phyloP scores from a whole-genome alignment of 2,329 filamentous ascomycete species.

The Pyrenochaeta sp. region DNA sequence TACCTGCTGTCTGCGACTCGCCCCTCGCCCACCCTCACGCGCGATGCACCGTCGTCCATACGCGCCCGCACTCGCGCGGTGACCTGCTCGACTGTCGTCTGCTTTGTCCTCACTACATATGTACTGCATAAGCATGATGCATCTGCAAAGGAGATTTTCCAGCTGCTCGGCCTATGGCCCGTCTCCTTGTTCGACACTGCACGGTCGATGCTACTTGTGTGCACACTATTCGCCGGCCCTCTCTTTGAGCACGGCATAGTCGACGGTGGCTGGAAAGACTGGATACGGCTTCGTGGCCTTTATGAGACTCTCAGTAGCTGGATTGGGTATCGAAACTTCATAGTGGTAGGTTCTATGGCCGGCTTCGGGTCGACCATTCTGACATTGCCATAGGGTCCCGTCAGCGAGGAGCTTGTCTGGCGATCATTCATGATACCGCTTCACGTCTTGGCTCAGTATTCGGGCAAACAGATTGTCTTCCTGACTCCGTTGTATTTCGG shows the following conservation, averaged over 20 bases:
- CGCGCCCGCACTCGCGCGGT: slow-evolving; percentile 84
- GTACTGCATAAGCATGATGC: slow-evolving; percentile 66
- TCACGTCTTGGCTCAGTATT: slow-evolving; percentile 71
- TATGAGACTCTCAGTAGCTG: slow-evolving; percentile 70
- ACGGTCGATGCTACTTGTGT: slow-evolving; percentile 73
- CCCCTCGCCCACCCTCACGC: slow-evolving; percentile 77
- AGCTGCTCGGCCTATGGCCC: slow-evolving; percentile 83
- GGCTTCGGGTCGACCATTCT: slow-evolving; percentile 5
- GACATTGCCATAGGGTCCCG: slow-evolving; percentile 63
- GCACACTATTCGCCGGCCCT: slow-evolving; percentile 81
- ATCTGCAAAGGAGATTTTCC: slow-evolving; percentile 63
- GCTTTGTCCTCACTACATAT: slow-evolving; percentile 70
- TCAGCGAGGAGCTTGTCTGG: slow-evolving; percentile 94
- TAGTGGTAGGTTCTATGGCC: slow-evolving; percentile 69
- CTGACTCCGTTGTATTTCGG: slow-evolving; percentile 89
- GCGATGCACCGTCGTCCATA: slow-evolving; percentile 90
- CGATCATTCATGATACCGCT: slow-evolving; percentile 85
- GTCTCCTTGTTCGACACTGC: slow-evolving; percentile 69
- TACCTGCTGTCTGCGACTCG: slow-evolving; percentile 83
- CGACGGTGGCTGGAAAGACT: slow-evolving; percentile 72
- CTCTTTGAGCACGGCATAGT: slow-evolving; percentile 81
- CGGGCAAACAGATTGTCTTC: slow-evolving; percentile 70
- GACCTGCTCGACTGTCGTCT: slow-evolving; percentile 74
- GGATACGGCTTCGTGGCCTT: slow-evolving; percentile 65
- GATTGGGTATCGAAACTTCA: slow-evolving; percentile 84